These are phyloP conservation scores for Pseudocercospora musae DNA, from an alignment of 2,329 filamentous ascomycete species.

Conservation along the genomic window DNA sequence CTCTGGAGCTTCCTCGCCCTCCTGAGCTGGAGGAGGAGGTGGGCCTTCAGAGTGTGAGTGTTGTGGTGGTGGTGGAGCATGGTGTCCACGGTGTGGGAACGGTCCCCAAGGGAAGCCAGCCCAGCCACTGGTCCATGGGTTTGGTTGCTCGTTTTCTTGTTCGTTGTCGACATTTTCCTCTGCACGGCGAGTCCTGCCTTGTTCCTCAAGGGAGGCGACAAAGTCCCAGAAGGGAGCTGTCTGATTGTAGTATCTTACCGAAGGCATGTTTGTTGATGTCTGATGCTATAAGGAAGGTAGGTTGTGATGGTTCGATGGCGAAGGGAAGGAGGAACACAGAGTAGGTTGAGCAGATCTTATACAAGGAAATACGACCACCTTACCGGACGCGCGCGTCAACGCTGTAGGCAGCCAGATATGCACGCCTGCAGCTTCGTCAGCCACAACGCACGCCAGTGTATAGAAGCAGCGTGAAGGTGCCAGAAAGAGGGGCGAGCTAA, in stretches of 20 bases:
- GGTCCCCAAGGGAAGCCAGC: conserved; percentile 37
- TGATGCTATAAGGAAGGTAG: conserved; percentile 17
- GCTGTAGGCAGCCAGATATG: conserved; percentile 14
- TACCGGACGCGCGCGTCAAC: conserved; percentile 4
- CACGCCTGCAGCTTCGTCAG: conserved; percentile 15
- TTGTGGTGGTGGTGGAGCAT: conserved; percentile 21
- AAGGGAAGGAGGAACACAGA: conserved; percentile 3
- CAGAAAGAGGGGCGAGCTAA: conserved; percentile 4
- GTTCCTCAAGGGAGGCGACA: conserved; percentile 49
- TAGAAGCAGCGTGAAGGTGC: conserved; percentile 8
- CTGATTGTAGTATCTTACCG: conserved; percentile 52
- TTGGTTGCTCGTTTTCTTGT: conserved; percentile 25
- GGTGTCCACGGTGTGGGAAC: conserved; percentile 30
- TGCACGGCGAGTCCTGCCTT: conserved; percentile 36
- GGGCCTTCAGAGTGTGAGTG: conserved; percentile 7
- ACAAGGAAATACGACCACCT: conserved; percentile 7
- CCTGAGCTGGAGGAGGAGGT: conserved; percentile 20
- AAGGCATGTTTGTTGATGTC: conserved; percentile 46
- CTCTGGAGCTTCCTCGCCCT: conserved; percentile 18
- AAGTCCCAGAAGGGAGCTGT: conserved; percentile 57
- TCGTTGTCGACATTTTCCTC: conserved; percentile 32
- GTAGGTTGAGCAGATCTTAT: conserved; percentile 5
- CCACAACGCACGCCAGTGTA: conserved; percentile 1
- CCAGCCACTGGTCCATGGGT: conserved; percentile 35
- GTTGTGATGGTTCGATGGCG: conserved; percentile 6